Evolutionary conservation across 2,329 filamentous ascomycete genomes (phyloP), one percentile per base, ranked within the genome.

Genomic region (Elsinoe perseae): DNA sequence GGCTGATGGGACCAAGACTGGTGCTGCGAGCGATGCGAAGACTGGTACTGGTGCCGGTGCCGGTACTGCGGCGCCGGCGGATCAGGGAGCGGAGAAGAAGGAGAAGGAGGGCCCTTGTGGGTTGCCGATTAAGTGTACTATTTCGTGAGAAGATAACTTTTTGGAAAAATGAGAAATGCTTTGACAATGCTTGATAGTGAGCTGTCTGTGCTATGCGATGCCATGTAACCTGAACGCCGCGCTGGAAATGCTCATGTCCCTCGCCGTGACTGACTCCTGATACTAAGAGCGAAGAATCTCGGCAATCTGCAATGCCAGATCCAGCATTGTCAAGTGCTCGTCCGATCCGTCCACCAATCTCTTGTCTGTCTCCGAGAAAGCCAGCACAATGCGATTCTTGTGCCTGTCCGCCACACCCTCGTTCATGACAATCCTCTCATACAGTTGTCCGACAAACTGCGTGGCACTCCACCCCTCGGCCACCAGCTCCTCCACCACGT

Each of bases 401-500:
- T 95, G 87, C 10, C 82, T 72, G 66, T 96, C 89, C 0, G 83
- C 82, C 21, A 96, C 85, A 6, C 84, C 79, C 66, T 95, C 89
- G 67, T 82, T 88, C 18, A 70, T 58, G 25, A 95, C 80, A 34
- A 97, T 75, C 23, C 80, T 77, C 70, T 93, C 86, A 66, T 96
- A 97, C 40, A 95, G 75, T 78, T 95, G 90, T 16, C 80, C 76
- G 34, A 97, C 79, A 23, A 96, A 82, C 72, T 97, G 93, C 5
- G 85, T 84, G 21, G 92, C 93, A 69, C 91, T 96, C 92, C 93
- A 98, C 7, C 93, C 93, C 73, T 97, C 93, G 0, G 92, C 92
- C 46, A 97, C 85, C 77, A 98, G 84, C 61, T 95, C 87, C 64
- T 91, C 88, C 4, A 97, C 87, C 4, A 89, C 84, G 61, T 83